These are phyloP conservation scores for Leccinum subtestaceum DNA, from an alignment of 768 basidiomycete species.

Conservation along the genomic window DNA sequence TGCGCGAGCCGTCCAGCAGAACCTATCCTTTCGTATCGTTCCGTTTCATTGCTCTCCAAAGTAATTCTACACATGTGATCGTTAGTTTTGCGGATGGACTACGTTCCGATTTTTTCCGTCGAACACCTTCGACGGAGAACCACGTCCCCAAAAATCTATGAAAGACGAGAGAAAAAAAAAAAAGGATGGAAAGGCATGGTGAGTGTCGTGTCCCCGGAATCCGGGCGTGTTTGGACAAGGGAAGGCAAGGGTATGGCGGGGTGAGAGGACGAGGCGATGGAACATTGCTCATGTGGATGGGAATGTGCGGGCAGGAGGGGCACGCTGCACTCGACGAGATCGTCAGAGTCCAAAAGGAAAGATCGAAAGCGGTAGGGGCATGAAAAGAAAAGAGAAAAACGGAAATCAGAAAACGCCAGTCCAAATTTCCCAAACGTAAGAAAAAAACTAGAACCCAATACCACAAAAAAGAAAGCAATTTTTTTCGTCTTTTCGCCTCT, in stretches of 20 bases:
- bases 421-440: not conserved
- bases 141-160: not conserved
- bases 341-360: not conserved
- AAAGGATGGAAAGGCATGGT: not conserved
- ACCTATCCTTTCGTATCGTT: not conserved
- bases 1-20: not conserved
- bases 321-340: not conserved
- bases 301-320: too few relatives aligned
- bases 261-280: not conserved
- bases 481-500: not conserved
- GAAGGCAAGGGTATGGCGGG: not conserved
- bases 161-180: not conserved
- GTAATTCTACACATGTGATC: not conserved
- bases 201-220: not conserved
- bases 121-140: not conserved
- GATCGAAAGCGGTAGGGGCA: not conserved
- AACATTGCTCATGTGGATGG: too few relatives aligned
- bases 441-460: not conserved
- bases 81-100: not conserved
- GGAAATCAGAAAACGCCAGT: not conserved
- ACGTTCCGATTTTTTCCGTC: not conserved
- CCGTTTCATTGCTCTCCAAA: not conserved
- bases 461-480: not conserved
- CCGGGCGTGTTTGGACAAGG: not conserved
- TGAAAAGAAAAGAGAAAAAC: not conserved